Evolutionary conservation across 768 basidiomycete species (phyloP).

Genomic region (Galerina marginata): DNA sequence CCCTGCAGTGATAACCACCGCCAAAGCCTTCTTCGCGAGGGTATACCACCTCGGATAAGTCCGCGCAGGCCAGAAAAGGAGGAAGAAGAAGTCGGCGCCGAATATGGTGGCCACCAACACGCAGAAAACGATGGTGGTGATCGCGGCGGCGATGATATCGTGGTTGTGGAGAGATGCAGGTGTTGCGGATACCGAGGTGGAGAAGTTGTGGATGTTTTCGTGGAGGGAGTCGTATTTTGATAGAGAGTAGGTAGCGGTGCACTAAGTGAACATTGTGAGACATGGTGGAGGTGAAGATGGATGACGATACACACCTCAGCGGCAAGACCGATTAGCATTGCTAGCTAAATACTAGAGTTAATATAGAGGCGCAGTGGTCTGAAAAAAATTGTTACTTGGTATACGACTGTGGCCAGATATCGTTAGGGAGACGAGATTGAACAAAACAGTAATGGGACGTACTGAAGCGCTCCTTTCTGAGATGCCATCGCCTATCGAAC

Average conservation of each 20-base stretch:
- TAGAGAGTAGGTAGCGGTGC: slow-evolving; percentile 40
- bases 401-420: slow-evolving; percentile 16
- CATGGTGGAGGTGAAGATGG: background rate
- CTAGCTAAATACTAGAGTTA: slow-evolving; percentile 20
- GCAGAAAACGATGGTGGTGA: slow-evolving; percentile 38
- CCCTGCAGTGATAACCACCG: slow-evolving; percentile 30
- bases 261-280: slow-evolving; percentile 14
- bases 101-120: slow-evolving; percentile 42
- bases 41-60: slow-evolving; percentile 40
- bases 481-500: slow-evolving; percentile 37
- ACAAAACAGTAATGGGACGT: slow-evolving; percentile 10
- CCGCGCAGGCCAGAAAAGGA: slow-evolving; percentile 38
- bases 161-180: slow-evolving; percentile 32
- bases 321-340: slow-evolving; percentile 37
- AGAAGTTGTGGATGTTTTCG: slow-evolving; percentile 27
- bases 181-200: background rate
- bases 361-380: background rate
- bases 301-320: slow-evolving; percentile 32
- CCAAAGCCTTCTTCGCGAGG: slow-evolving; percentile 23
- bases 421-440: background rate
- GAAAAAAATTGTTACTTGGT: slow-evolving; percentile 18
- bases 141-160: slow-evolving; percentile 34
- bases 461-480: slow-evolving; percentile 39
- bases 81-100: slow-evolving; percentile 43
- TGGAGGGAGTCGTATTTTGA: slow-evolving; percentile 39